Evolutionary conservation across 345 rosid species (phyloP).

Genomic region (Tarenaya hassleriana): DNA sequence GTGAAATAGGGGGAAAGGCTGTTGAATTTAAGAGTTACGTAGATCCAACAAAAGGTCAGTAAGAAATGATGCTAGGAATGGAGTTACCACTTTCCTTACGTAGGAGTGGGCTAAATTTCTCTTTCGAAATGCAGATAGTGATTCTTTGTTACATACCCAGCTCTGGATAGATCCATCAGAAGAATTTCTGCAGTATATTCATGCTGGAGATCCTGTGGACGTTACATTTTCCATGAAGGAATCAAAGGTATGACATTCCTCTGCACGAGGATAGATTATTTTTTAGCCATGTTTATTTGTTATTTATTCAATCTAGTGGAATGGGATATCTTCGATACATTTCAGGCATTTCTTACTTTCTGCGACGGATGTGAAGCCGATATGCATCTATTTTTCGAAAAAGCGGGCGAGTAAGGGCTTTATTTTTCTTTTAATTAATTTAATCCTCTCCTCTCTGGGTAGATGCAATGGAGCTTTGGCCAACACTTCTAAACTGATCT

Average conservation of each 20-base stretch:
- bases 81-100: neutral
- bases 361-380: conserved; percentile 90
- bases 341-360: conserved; percentile 86
- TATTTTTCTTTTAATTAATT: conserved; percentile 6
- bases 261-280: conserved; percentile 14
- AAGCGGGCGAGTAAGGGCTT: conserved; percentile 85
- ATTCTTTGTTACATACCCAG: conserved; percentile 72
- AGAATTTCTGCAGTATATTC: conserved; percentile 82
- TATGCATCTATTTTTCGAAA: conserved; percentile 71
- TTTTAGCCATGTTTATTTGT: neutral
- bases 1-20: conserved; percentile 84
- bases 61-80: conserved; percentile 2
- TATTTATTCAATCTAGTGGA: neutral
- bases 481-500: neutral
- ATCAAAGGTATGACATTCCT: conserved; percentile 47
- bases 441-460: neutral
- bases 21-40: conserved; percentile 88
- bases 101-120: conserved; percentile 21
- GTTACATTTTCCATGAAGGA: conserved; percentile 88
- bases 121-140: conserved; percentile 51
- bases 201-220: conserved; percentile 77
- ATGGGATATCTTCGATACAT: neutral
- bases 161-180: conserved; percentile 94
- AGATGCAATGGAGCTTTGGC: neutral
- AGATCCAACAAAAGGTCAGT: conserved; percentile 76